These are phyloP conservation scores for Fusarium oxysporum DNA, from an alignment of 2,329 filamentous ascomycete species.

Conservation along the genomic window DNA sequence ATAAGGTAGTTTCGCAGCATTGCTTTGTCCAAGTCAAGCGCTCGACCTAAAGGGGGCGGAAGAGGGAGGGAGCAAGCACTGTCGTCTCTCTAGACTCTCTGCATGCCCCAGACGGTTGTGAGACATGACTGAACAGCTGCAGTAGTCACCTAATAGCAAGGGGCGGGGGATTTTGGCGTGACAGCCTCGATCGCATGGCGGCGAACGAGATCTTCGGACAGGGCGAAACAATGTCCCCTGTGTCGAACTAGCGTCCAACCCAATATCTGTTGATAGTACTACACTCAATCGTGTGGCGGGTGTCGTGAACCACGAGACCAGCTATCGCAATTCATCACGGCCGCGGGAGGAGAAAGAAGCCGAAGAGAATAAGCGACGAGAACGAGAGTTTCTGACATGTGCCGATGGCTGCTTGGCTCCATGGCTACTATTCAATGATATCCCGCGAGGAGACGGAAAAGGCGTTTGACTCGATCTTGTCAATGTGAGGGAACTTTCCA, in stretches of 20 bases:
- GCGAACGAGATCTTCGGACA: slow-evolving; percentile 37
- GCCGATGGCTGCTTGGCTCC: background rate
- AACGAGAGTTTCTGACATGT: slow-evolving; percentile 7
- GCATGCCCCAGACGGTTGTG: slow-evolving; percentile 6
- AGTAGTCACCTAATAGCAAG: slow-evolving; percentile 10
- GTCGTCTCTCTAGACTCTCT: background rate
- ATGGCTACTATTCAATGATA: background rate
- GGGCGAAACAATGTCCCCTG: slow-evolving; percentile 24
- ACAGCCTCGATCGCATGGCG: slow-evolving; percentile 34
- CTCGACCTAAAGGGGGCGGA: background rate
- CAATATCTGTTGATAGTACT: slow-evolving; percentile 13
- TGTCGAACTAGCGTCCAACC: slow-evolving; percentile 13
- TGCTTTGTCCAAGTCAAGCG: slow-evolving; percentile 18
- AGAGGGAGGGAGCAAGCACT: slow-evolving; percentile 5
- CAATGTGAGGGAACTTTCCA: background rate
- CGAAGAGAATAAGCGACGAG: background rate
- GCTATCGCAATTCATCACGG: background rate
- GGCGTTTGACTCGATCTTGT: slow-evolving; percentile 30
- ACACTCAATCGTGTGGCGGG: slow-evolving; percentile 19
- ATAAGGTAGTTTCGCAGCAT: slow-evolving; percentile 10
- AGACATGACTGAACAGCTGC: slow-evolving; percentile 23
- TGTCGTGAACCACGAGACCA: slow-evolving; percentile 23
- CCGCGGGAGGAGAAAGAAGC: background rate
- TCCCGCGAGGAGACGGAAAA: slow-evolving; percentile 27
- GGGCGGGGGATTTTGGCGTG: slow-evolving; percentile 30